Evolutionary conservation across 345 rosid species (phyloP), one percentile per base, ranked within the genome.

Genomic region (Populus ilicifolia): DNA sequence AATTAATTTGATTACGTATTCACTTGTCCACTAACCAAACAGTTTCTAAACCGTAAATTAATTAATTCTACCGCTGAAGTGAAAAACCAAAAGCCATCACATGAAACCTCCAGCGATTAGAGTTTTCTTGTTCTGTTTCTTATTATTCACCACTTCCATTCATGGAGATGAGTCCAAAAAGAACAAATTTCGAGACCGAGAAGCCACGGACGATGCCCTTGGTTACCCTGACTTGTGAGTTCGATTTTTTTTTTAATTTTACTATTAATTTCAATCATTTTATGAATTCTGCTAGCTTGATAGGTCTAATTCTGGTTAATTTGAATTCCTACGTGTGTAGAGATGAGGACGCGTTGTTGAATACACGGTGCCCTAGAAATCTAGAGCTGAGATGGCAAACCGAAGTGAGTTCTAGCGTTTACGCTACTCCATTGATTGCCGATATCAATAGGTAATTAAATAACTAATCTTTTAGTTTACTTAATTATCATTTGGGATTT

Each of bases 381-480:
- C 84, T 96, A 82, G 98, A 92, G 90, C 91, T 96, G 29, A 89
- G 99, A 85, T 96, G 99, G 99, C 98, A 94, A 80, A 87, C 99
- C 33, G 99, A 96, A 87, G 98, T 94, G 79, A 92, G 98, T 85
- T 94, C 98, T 76, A 94, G 99, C 85, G 82, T 96, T 67, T 96
- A 92, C 56, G 98, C 98, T 54, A 84, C 94, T 61, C 99, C 99
- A 2, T 85, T 94, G 85, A 91, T 96, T 70, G 98, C 98, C 59
- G 99, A 96, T 82, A 92, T 96, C 82, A 96, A 94, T 85, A 89
- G 98, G 99, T 91, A 69, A 16, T 9, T 1, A 9, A 61, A 46
- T 54, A 72, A 14, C 63, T 6, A 2, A 46, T n/a, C 27, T 3
- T 2, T 75, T 6, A 11, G 30, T 71, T 18, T 27, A 27, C 2